phyloP scores from a whole-genome alignment of 2,329 filamentous ascomycete species.

The Arthroderma uncinatum region DNA sequence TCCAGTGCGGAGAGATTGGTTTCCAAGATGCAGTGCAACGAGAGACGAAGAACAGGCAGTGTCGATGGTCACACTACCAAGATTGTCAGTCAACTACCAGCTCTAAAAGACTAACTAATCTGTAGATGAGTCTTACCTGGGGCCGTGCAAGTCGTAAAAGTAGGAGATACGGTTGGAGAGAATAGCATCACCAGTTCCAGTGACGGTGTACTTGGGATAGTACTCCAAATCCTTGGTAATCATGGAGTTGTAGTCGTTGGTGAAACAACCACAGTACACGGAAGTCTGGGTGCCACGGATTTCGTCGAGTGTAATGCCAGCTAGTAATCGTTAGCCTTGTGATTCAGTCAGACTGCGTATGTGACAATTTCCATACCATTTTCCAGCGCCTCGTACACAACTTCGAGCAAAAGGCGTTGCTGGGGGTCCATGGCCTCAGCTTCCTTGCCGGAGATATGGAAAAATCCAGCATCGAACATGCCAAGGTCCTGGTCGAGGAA shows the following conservation, averaged over 20 bases:
- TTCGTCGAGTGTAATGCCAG: slow-evolving; percentile 19
- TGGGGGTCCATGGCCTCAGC: slow-evolving; percentile 25
- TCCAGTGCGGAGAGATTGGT: slow-evolving; percentile 17
- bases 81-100: neutral
- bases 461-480: slow-evolving; percentile 26
- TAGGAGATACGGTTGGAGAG: slow-evolving; percentile 24
- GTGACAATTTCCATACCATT: slow-evolving; percentile 7
- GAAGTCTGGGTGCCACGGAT: slow-evolving; percentile 24
- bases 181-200: slow-evolving; percentile 21
- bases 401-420: slow-evolving; percentile 23
- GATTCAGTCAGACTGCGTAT: neutral
- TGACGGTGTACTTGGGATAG: slow-evolving; percentile 19
- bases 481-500: slow-evolving; percentile 19
- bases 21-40: slow-evolving; percentile 19
- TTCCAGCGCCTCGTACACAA: slow-evolving; percentile 22
- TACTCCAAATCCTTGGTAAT: slow-evolving; percentile 18
- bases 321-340: slow-evolving; percentile 7
- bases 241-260: slow-evolving; percentile 22
- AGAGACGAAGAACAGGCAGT: slow-evolving; percentile 23
- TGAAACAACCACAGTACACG: slow-evolving; percentile 25
- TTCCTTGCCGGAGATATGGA: slow-evolving; percentile 20
- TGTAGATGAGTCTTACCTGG: slow-evolving; percentile 9
- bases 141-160: slow-evolving; percentile 22
- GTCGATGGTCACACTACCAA: slow-evolving; percentile 18
- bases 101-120: neutral